phyloP scores from a whole-genome alignment of 805 yeast genomes.

The Ogataea glucozyma region DNA sequence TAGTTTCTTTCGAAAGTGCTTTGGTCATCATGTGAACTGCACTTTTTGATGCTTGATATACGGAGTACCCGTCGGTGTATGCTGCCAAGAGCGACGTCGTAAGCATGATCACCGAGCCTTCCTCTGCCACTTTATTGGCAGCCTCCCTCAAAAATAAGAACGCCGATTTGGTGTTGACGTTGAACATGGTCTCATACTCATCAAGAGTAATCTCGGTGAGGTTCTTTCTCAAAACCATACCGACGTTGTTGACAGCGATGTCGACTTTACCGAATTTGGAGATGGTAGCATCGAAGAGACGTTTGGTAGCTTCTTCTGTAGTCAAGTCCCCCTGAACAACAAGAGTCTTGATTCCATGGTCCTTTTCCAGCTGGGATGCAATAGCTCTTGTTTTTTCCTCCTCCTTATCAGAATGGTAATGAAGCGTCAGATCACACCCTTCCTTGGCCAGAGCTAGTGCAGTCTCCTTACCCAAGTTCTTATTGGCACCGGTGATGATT shows the following conservation, averaged over 20 bases:
- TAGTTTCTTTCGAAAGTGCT: conserved; percentile 56
- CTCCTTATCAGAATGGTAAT: conserved; percentile 50
- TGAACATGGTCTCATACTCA: conserved; percentile 57
- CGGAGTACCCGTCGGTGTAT: conserved; percentile 52
- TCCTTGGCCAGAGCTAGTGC: conserved; percentile 54
- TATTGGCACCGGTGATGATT: conserved; percentile 60
- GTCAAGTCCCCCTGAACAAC: conserved; percentile 45
- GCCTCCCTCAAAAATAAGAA: conserved; percentile 63
- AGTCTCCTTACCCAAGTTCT: conserved; percentile 58
- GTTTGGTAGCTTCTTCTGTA: conserved; percentile 41
- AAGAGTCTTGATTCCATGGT: conserved; percentile 44
- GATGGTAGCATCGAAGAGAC: conserved; percentile 48
- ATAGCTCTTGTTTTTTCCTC: conserved; percentile 38
- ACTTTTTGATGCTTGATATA: conserved; percentile 59
- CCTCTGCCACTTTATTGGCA: conserved; percentile 47
- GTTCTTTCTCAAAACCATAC: conserved; percentile 65
- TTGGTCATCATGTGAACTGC: conserved; percentile 56
- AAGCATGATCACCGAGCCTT: conserved; percentile 55
- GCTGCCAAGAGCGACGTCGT: conserved; percentile 70
- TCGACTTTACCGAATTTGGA: conserved; percentile 51
- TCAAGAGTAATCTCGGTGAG: conserved; percentile 50
- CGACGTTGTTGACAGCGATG: conserved; percentile 67
- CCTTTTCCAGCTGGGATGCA: conserved; percentile 37
- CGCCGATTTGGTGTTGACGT: conserved; percentile 57
- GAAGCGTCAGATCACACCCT: conserved; percentile 56